phyloP scores from a whole-genome alignment of 768 basidiomycete genomes.

The Fistulinella prunicolor region DNA sequence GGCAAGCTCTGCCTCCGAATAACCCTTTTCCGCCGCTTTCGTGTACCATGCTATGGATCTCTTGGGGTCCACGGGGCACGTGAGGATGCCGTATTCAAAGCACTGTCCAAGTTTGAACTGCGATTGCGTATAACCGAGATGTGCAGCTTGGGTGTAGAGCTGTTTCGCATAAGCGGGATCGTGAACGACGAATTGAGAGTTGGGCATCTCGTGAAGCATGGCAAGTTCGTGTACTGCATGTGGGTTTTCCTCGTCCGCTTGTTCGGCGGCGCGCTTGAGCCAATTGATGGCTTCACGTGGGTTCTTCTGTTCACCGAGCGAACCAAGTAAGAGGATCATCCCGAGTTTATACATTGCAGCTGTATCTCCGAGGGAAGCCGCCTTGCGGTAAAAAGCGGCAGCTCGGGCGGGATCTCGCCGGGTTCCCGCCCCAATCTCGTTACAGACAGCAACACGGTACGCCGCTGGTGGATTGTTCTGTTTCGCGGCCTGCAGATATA shows the following conservation, averaged over 20 bases:
- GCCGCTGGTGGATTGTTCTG: conserved; percentile 94
- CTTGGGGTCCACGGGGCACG: conserved; percentile 89
- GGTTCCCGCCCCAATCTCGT: conserved; percentile 97
- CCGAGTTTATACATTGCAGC: conserved; percentile 99
- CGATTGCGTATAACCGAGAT: conserved; percentile 88
- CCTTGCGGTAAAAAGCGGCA: conserved; percentile 94
- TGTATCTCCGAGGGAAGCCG: conserved; percentile 93
- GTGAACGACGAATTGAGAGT: conserved; percentile 64
- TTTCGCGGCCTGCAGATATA: conserved; percentile 96
- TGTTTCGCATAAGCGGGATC: conserved; percentile 83
- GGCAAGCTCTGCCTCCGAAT: conserved; percentile 92
- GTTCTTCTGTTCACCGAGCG: conserved; percentile 79
- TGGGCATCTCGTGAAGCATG: conserved; percentile 71
- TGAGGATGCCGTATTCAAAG: conserved; percentile 87
- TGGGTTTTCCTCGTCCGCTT: conserved; percentile 97
- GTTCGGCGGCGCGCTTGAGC: conserved; percentile 92
- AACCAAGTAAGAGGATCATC: conserved; percentile 89
- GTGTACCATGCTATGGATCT: conserved; percentile 99
- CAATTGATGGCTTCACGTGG: conserved; percentile 91
- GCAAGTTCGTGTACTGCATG: conserved; percentile 98
- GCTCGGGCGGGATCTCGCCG: conserved; percentile 84
- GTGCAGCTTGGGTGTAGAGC: conserved; percentile 86
- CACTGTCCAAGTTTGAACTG: conserved; percentile 96
- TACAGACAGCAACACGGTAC: conserved; percentile 97
- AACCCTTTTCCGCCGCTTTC: conserved; percentile 95